Evolutionary conservation across 2,329 filamentous ascomycete species (phyloP), one percentile per base, ranked within the genome.

Genomic region (Phaeophleospora eucalypticola): DNA sequence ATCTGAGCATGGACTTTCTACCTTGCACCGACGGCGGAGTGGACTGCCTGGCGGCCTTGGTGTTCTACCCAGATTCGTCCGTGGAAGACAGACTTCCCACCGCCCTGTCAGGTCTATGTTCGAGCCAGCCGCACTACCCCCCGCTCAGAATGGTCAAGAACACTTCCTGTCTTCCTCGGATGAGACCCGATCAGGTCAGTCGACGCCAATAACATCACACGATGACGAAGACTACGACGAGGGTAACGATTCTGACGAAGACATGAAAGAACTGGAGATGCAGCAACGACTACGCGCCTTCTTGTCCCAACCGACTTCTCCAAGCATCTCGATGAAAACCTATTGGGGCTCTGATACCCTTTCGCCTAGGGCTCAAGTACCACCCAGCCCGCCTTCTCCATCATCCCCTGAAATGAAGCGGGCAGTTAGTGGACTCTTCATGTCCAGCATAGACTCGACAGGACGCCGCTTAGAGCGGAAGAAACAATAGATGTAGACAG

Each of bases 141-240:
- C 8, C 14, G 29, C 24, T 10, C 27, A 24, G 3, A 32, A 36
- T 4, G 36, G 29, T 16, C 12, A 18, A 14, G 49, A 52, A 10
- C 44, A 51, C 9, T 14, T 46, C 3, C 37, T 51, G 3, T 58
- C 55, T 10, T 58, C 55, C 15, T 58, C 53, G 1, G 55, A 58
- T 33, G 55, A 54, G 17, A 49, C 44, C 14, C 36, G n/a, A 19
- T 58, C 55, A 14, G 55, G 53, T 10, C 49, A 43, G 17, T 58
- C 55, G n/a, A 56, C 55, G 1, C 55, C 55, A 3, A 43, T 44
- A 10, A 58, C 55, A 27, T 54, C 49, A 2, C 56, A 56, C 33
- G 51, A 54, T 12, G 55, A 58, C 15, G 52, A 58, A 17, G 53
- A 54, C 39, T 48, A 48, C 16, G 45, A 41, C 37, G 52, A 52